A percentile compares a stretch with the other conserved stretches of the same genome.
These are phyloP conservation scores for Cladobotryum protrusum DNA, from an alignment of 2,329 filamentous ascomycete genomes.

Conservation along the genomic window DNA sequence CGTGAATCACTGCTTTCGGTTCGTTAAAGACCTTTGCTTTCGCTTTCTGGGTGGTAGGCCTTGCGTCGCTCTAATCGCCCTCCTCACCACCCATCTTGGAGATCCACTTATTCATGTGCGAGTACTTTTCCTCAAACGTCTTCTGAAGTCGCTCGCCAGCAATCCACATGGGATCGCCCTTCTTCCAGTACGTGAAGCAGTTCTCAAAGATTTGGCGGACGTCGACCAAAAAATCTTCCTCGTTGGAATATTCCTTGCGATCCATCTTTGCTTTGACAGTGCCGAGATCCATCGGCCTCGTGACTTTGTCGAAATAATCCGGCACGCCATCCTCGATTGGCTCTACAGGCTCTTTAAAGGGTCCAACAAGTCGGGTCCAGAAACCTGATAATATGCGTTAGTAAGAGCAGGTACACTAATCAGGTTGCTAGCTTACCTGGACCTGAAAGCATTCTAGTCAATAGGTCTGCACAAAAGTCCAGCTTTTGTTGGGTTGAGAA, in stretches of 20 bases:
- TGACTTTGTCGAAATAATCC: slow-evolving; percentile 56
- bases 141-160: slow-evolving; percentile 54
- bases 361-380: slow-evolving; percentile 60
- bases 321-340: slow-evolving; percentile 51
- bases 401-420: not conserved
- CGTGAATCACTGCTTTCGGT: too few relatives aligned
- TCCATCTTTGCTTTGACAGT: slow-evolving; percentile 58
- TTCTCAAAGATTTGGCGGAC: slow-evolving; percentile 58
- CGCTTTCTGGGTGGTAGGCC: not conserved
- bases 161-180: slow-evolving; percentile 47
- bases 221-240: slow-evolving; percentile 50
- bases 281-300: slow-evolving; percentile 55
- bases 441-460: slow-evolving; percentile 55
- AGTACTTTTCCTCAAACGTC: slow-evolving; percentile 53
- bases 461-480: slow-evolving; percentile 51
- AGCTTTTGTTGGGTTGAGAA: slow-evolving; percentile 42
- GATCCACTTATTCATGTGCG: slow-evolving; percentile 54
- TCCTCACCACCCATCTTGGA: slow-evolving; percentile 42
- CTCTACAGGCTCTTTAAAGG: slow-evolving; percentile 55
- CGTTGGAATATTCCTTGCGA: slow-evolving; percentile 41
- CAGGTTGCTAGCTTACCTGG: slow-evolving; percentile 39
- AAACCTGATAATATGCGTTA: slow-evolving; percentile 39
- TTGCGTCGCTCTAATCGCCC: slow-evolving; percentile 16
- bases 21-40: too few relatives aligned
- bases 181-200: slow-evolving; percentile 58